Evolutionary conservation across 129 eudicot genomes (phyloP).

Genomic region (Heracleum sosnowskyi): DNA sequence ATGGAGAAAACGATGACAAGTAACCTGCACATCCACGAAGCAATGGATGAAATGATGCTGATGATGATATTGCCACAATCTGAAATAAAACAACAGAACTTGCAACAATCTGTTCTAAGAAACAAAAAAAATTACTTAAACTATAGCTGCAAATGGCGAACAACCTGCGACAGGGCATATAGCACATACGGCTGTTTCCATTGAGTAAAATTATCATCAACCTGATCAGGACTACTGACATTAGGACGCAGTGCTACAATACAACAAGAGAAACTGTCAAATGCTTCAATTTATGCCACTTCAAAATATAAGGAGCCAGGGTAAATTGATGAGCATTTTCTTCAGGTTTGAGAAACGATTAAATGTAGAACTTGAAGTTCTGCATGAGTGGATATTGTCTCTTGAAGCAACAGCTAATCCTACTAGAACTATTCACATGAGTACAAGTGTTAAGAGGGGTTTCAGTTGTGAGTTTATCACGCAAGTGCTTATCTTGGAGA

Average conservation of each 20-base stretch:
- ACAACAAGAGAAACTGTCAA: slow-evolving; percentile 15
- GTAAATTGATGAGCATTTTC: background rate
- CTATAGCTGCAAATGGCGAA: background rate
- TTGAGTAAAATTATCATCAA: slow-evolving; percentile 71
- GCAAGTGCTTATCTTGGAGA: background rate
- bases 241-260: slow-evolving; percentile 86
- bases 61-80: slow-evolving; percentile 84
- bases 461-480: background rate
- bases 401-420: background rate
- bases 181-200: slow-evolving; percentile 93
- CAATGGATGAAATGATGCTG: slow-evolving; percentile 61
- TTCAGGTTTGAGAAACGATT: background rate
- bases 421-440: too few relatives aligned
- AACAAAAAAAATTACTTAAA: slow-evolving; percentile 13
- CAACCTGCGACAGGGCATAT: slow-evolving; percentile 84
- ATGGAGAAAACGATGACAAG: slow-evolving; percentile 82
- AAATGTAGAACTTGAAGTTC: background rate
- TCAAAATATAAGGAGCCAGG: background rate
- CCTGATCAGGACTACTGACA: slow-evolving; percentile 46
- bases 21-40: slow-evolving; percentile 97
- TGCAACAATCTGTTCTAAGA: background rate
- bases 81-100: slow-evolving; percentile 29
- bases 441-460: background rate
- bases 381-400: slow-evolving; percentile 2
- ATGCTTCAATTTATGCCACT: background rate